Percentiles rank a stretch among this genome's conserved stretches.
Conservation (phyloP, 495 filamentous ascomycete species). For the Penicillium tannophilum region DNA sequence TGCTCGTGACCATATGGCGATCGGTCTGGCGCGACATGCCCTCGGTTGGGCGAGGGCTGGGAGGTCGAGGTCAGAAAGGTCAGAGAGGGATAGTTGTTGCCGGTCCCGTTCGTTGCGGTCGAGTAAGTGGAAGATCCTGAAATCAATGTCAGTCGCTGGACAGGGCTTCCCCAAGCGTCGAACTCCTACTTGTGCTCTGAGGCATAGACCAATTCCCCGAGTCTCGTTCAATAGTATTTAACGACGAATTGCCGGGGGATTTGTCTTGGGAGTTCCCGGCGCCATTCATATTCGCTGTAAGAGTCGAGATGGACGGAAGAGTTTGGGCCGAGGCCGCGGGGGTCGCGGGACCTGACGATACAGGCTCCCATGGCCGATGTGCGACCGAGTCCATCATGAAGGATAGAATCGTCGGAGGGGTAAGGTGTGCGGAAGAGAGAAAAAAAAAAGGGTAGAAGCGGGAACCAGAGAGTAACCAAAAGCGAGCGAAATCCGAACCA, state of each 20-base stretch:
- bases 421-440: neutral
- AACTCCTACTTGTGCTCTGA: constrained; percentile 50
- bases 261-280: constrained; percentile 38
- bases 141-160: neutral
- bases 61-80: constrained; percentile 51
- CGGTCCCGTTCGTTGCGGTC: constrained; percentile 48
- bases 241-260: constrained; percentile 46
- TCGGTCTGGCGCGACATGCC: constrained; percentile 47
- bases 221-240: constrained; percentile 53
- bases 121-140: constrained; percentile 60
- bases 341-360: constrained; percentile 41
- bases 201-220: constrained; percentile 56
- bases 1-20: constrained; percentile 45
- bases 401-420: neutral
- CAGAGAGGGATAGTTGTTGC: constrained; percentile 51
- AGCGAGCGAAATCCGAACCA: neutral
- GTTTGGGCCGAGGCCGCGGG: constrained; percentile 45
- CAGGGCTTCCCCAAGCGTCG: constrained; percentile 30
- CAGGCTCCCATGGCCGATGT: constrained; percentile 47
- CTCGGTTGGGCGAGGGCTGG: constrained; percentile 53
- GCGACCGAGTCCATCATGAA: constrained; percentile 43
- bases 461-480: neutral
- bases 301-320: constrained; percentile 50
- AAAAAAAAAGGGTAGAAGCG: neutral
- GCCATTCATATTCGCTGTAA: constrained; percentile 48